Evolutionary conservation across 2,329 filamentous ascomycete species (phyloP), one percentile per base, ranked within the genome.

Genomic region (Fusarium duplospermum): DNA sequence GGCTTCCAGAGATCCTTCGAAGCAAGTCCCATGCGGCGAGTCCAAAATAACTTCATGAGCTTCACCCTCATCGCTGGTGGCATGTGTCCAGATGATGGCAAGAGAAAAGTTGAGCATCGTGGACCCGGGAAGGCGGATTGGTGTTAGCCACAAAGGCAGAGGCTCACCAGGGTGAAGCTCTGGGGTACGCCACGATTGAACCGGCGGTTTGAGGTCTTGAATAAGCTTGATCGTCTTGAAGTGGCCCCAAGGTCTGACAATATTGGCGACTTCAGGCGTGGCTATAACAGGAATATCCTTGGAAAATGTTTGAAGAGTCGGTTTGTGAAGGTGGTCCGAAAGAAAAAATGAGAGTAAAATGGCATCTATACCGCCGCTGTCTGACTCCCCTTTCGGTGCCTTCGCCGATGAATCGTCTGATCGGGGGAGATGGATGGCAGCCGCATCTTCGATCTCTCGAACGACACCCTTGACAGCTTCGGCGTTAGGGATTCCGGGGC

Each of bases 11-110:
- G 68, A 65, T 5, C 66, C 63, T 9, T 77, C 75, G 6, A 72
- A 62, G 3, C 66, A 60, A 0, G 73, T 70, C 1, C 77, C 77
- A 4, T 79, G 76, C 1, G 77, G 76, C 1, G 77, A 73, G 6
- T 67, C 35, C 1, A 79, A n/a, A 2, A 79, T 67, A 1, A 62
- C 67, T 58, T 79, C 77, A 22, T 79, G 75, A 0, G 71, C 22
- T 10, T 76, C 71, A 13, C 62, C 18, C 0, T 66, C 61, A 10
- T 66, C 54, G 0, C 29, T 11, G 2, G 22, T 50, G 2, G 33
- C 7, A 42, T 79, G 76, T 0, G 75, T 72, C 76, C 76, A 79
- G 11, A 77, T 54, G 24, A 79, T 67, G 1, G 77, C 67, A 1
- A 72, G 54, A 7, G 70, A 69, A 38, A 70, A 79, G 35, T 79